These are phyloP conservation scores for Kickxella alabastrina DNA, from an alignment of 192 early-diverging fungal species.

Conservation along the genomic window DNA sequence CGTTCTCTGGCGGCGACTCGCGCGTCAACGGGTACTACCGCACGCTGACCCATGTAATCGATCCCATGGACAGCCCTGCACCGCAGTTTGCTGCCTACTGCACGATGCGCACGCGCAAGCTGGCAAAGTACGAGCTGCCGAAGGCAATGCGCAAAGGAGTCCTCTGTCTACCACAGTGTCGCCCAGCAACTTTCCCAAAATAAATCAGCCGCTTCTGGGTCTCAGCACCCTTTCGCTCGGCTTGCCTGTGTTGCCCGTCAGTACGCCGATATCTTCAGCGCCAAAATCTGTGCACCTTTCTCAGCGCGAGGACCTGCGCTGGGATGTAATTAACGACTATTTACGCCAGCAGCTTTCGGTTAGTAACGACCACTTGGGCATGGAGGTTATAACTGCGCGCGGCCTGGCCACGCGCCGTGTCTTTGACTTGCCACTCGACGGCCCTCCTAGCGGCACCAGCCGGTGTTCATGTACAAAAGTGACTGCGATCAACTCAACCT, in stretches of 20 bases:
- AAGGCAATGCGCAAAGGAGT: background rate
- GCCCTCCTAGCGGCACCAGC: background rate
- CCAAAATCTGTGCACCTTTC: conserved; percentile 32
- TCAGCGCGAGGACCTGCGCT: conserved; percentile 37
- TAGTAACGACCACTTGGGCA: conserved; percentile 28
- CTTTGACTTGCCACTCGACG: background rate
- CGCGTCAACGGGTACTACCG: conserved; percentile 8
- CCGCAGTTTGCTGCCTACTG: conserved; percentile 41
- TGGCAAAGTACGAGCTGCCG: conserved; percentile 27
- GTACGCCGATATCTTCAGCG: background rate
- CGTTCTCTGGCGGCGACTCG: conserved; percentile 11
- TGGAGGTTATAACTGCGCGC: conserved; percentile 33
- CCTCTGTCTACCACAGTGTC: background rate
- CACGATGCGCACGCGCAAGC: conserved; percentile 27
- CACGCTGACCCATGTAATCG: conserved; percentile 6
- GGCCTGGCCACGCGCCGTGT: background rate
- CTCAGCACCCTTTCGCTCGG: background rate
- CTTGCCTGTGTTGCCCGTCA: background rate
- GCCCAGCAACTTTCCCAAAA: background rate
- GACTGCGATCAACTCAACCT: conserved; percentile 18
- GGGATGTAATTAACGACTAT: conserved; percentile 39
- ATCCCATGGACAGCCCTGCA: conserved; percentile 21
- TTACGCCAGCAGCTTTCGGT: conserved; percentile 35
- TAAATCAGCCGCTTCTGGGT: background rate
- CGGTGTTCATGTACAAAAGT: background rate